A percentile compares a stretch with the other conserved stretches of the same genome.
Conservation (phyloP, 2,329 filamentous ascomycete genomes). For the Ascochyta rabiei region DNA sequence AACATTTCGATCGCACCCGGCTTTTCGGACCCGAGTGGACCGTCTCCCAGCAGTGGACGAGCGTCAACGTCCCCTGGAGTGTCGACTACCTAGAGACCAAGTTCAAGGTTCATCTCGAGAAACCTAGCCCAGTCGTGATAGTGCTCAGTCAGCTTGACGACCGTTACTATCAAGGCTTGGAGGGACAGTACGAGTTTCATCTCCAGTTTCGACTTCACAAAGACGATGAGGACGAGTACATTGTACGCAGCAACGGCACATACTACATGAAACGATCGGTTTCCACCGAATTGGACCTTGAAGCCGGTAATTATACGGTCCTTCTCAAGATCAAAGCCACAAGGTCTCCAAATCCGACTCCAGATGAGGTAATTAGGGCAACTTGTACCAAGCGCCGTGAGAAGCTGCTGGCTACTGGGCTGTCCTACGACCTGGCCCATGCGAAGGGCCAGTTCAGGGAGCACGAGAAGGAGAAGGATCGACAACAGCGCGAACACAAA, state of each 20-base stretch:
- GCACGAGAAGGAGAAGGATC: slow-evolving; percentile 55
- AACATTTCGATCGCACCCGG: slow-evolving; percentile 65
- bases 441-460: slow-evolving; percentile 65
- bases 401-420: slow-evolving; percentile 74
- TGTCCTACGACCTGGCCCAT: slow-evolving; percentile 73
- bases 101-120: slow-evolving; percentile 61
- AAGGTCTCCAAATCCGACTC: slow-evolving; percentile 58
- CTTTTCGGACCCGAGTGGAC: slow-evolving; percentile 67
- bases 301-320: slow-evolving; percentile 76
- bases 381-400: slow-evolving; percentile 69
- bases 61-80: slow-evolving; percentile 64
- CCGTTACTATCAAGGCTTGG: slow-evolving; percentile 64
- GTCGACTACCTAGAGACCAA: slow-evolving; percentile 66
- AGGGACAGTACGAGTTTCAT: slow-evolving; percentile 63
- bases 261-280: slow-evolving; percentile 74
- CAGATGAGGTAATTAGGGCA: slow-evolving; percentile 71
- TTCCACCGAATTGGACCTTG: slow-evolving; percentile 76
- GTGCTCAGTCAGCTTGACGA: slow-evolving; percentile 66
- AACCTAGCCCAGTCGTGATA: slow-evolving; percentile 61
- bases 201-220: slow-evolving; percentile 66
- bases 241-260: slow-evolving; percentile 61
- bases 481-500: slow-evolving; percentile 47
- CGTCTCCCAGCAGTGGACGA: slow-evolving; percentile 66
- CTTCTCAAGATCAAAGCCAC: slow-evolving; percentile 75
- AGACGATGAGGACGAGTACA: slow-evolving; percentile 65